These are phyloP conservation scores for Erythrobasidium hasegawianum DNA, from an alignment of 1,284 basidiomycete genomes.

Conservation along the genomic window DNA sequence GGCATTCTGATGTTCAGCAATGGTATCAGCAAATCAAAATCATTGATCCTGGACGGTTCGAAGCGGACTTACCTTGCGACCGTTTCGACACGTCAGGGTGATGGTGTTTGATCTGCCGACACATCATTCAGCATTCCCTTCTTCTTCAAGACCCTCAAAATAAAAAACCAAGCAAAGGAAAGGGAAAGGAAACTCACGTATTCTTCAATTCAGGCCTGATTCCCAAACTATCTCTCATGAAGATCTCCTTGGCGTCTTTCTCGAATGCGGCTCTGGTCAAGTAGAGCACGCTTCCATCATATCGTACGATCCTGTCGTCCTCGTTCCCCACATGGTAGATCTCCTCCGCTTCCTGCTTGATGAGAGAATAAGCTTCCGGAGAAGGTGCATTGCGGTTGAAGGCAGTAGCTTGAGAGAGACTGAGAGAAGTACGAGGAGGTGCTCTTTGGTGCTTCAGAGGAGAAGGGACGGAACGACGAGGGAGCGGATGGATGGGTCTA, in stretches of 20 bases:
- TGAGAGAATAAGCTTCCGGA: no score
- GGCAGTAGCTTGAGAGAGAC: background rate
- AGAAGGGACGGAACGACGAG: background rate
- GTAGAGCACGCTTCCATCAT: no score
- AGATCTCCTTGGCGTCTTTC: conserved; percentile 2
- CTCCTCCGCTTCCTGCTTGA: background rate
- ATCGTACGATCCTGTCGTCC: conserved; percentile 11
- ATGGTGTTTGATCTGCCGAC: conserved; percentile 4
- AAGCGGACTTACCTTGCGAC: conserved; percentile 15
- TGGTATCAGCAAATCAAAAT: no score
- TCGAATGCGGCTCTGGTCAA: background rate
- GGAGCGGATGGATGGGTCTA: background rate
- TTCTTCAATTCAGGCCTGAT: conserved; percentile 14
- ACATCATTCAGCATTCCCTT: background rate
- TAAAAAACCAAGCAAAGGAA: background rate
- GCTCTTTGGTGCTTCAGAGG: background rate
- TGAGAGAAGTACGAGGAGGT: no score
- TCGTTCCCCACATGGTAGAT: background rate
- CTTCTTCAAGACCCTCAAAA: no score
- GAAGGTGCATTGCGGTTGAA: background rate
- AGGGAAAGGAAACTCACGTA: conserved; percentile 19
- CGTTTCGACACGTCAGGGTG: conserved; percentile 18
- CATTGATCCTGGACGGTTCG: no score
- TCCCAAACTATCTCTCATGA: background rate
- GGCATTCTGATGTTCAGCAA: no score